A percentile compares a stretch with the other conserved stretches of the same genome.
These are phyloP conservation scores for Bacterosira constricta DNA, from an alignment of 108 stramenopile genomes.

Conservation along the genomic window DNA sequence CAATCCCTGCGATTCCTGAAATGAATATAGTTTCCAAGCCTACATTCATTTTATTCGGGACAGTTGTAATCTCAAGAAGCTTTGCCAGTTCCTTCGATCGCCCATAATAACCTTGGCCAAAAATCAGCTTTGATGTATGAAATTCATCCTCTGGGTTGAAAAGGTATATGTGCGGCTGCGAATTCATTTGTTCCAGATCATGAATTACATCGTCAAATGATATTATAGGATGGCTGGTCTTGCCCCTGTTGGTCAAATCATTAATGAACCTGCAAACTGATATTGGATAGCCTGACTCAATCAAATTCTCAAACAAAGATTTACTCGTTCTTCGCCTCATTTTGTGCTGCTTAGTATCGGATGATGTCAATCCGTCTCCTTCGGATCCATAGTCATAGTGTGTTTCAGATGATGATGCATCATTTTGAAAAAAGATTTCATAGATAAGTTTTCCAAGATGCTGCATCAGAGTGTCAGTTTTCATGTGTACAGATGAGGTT, in stretches of 20 bases:
- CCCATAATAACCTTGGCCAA: slow-evolving; percentile 11
- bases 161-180: slow-evolving; percentile 1
- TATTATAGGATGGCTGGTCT: background rate
- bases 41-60: background rate
- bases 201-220: background rate
- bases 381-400: too few species aligned
- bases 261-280: slow-evolving; percentile 14
- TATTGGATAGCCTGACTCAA: background rate
- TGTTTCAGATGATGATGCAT: too few species aligned
- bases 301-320: background rate
- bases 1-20: slow-evolving; percentile 14
- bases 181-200: slow-evolving; percentile 12
- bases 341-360: too few species aligned
- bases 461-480: too few species aligned
- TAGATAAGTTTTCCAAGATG: too few species aligned
- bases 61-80: slow-evolving; percentile 6
- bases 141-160: background rate
- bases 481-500: too few species aligned
- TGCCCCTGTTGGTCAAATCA: background rate
- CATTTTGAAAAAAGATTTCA: too few species aligned
- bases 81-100: background rate
- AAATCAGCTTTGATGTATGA: background rate
- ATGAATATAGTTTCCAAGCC: slow-evolving; percentile 4
- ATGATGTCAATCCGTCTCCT: too few species aligned
- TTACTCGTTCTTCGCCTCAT: too few species aligned